phyloP scores from a whole-genome alignment of 768 basidiomycete species.

The Amanita pseudoporphyria region DNA sequence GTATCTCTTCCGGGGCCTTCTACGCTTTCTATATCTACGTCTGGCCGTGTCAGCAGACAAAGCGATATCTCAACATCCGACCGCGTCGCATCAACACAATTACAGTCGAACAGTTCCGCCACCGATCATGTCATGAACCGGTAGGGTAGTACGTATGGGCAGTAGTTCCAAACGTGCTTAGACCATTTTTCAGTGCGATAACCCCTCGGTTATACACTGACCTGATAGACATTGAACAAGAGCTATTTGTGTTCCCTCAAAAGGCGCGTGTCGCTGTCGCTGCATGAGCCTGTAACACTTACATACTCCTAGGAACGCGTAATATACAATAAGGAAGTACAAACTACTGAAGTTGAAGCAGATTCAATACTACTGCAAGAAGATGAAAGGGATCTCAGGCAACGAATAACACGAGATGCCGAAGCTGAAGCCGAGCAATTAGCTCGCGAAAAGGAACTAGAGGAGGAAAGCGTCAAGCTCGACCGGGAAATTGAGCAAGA shows the following conservation, averaged over 20 bases:
- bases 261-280: slow-evolving; percentile 39
- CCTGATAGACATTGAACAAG: slow-evolving; percentile 82
- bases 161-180: background rate
- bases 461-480: slow-evolving; percentile 74
- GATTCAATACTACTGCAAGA: slow-evolving; percentile 67
- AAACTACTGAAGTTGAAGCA: slow-evolving; percentile 59
- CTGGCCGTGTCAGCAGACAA: slow-evolving; percentile 61
- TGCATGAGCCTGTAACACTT: background rate
- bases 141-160: slow-evolving; percentile 27
- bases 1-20: slow-evolving; percentile 26
- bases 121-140: slow-evolving; percentile 66
- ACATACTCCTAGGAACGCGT: slow-evolving; percentile 50
- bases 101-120: slow-evolving; percentile 38
- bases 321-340: slow-evolving; percentile 78
- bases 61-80: slow-evolving; percentile 50
- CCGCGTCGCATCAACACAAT: slow-evolving; percentile 30
- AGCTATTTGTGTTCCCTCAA: slow-evolving; percentile 83
- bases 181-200: slow-evolving; percentile 36
- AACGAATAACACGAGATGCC: background rate
- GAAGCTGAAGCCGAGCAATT: slow-evolving; percentile 52
- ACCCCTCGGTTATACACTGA: slow-evolving; percentile 62
- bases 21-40: slow-evolving; percentile 29
- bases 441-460: slow-evolving; percentile 66
- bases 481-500: slow-evolving; percentile 84
- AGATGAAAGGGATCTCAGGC: slow-evolving; percentile 48